Evolutionary conservation across 345 rosid genomes (phyloP), one percentile per base, ranked within the genome.

Genomic region (Linum trigynum): DNA sequence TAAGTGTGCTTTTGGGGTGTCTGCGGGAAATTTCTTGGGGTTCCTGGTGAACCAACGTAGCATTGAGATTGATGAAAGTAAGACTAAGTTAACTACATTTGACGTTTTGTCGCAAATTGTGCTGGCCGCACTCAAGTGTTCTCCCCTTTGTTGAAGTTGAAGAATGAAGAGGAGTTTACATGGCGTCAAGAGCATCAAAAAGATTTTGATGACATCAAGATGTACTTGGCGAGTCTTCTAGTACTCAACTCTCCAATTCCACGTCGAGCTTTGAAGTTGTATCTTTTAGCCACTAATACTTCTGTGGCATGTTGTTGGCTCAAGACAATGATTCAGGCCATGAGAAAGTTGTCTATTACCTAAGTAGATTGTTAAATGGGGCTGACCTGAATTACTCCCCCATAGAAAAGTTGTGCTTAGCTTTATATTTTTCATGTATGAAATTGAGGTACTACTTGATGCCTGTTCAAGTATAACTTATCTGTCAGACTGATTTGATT

Each of bases 1-100:
- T 0, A 67, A 67, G 15, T 67, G 58, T 59, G 70, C 36, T 2
- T 59, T 67, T 59, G 58, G 64, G 0, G 64, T 59, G 0, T 0
- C 2, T 12, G 5, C n/a, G 0, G 16, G 64, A 2, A 59, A 58
- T 8, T 67, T 67, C 15, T 15, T 43, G 17, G 59, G 57, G 0
- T 59, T 59, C 8, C 70, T 58, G 0, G 42, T 59, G 0, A 63
- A 67, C 11, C 11, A 64, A 32, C 48, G 38, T 5, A 40, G 57
- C 36, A 50, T 35, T 10, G 58, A 45, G 43, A 12, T 64, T 41
- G 12, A 48, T 3, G 12, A 48, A 8, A 48, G 12, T 2, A 48
- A 48, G 53, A 7, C 45, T 45, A 67, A 7, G 38, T 65, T 3
- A 43, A 11, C 3, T 65, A 55, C 9, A 15, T 65, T 6, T 3